These are phyloP conservation scores for Cytospora schulzeri DNA, from an alignment of 2,329 filamentous ascomycete genomes.

Conservation along the genomic window DNA sequence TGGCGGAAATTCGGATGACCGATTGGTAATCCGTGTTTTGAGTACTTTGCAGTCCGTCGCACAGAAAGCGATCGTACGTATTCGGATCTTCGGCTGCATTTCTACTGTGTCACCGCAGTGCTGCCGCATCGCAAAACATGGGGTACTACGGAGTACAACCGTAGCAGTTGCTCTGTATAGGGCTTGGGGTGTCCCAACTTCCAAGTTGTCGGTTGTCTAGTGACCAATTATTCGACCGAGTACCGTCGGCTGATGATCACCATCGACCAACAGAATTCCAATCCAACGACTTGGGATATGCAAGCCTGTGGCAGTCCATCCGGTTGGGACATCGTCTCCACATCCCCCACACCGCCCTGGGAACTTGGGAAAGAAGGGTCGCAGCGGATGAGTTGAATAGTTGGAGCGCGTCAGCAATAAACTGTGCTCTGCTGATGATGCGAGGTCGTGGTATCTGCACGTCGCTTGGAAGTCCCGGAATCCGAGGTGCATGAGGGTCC, in stretches of 20 bases:
- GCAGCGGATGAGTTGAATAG: background rate
- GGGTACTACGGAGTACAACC: slow-evolving; percentile 2
- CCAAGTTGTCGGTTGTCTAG: slow-evolving; percentile 4
- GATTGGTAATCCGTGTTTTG: background rate
- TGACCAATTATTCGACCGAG: slow-evolving; percentile 9
- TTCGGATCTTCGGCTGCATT: slow-evolving; percentile 11
- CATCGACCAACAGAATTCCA: background rate
- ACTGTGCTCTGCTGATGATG: background rate
- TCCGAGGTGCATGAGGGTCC: background rate
- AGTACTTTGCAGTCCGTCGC: background rate
- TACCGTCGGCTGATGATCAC: background rate
- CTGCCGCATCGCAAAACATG: background rate
- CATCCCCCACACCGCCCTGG: slow-evolving; percentile 8
- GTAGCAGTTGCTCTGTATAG: slow-evolving; percentile 13
- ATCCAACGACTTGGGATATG: slow-evolving; percentile 3
- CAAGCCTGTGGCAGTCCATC: background rate
- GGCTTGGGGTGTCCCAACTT: slow-evolving; percentile 3
- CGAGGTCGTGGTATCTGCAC: background rate
- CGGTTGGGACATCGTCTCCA: slow-evolving; percentile 9
- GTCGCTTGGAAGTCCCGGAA: background rate
- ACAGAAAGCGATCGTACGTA: slow-evolving; percentile 4
- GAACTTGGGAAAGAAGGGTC: slow-evolving; percentile 6
- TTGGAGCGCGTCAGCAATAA: background rate
- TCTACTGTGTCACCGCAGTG: background rate
- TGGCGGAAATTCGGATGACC: background rate